Evolutionary conservation across 441 rosid genomes (phyloP).

Genomic region (Erodium texanum): DNA sequence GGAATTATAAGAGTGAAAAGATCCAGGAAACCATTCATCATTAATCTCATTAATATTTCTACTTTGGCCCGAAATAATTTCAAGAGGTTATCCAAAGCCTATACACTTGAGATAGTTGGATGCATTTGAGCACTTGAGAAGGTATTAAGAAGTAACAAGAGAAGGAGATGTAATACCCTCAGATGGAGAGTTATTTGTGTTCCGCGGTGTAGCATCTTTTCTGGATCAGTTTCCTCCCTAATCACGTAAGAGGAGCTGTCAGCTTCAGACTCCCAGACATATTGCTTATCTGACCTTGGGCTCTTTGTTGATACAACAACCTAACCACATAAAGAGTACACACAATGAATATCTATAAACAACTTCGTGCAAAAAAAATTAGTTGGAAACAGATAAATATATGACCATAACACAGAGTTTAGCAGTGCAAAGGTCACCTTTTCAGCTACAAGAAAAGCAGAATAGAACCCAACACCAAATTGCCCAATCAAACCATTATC

Average conservation of each 20-base stretch:
- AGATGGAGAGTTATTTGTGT: slow-evolving; percentile 79
- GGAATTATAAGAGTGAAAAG: background rate
- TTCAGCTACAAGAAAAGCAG: slow-evolving; percentile 91
- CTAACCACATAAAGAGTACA: slow-evolving; percentile 29
- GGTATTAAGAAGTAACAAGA: background rate
- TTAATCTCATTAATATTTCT: too few relatives aligned
- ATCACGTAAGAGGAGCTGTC: slow-evolving; percentile 78
- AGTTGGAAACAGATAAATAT: background rate
- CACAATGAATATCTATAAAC: background rate
- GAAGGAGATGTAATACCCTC: slow-evolving; percentile 37
- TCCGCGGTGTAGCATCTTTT: slow-evolving; percentile 65
- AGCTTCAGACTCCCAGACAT: slow-evolving; percentile 85
- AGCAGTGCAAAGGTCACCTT: slow-evolving; percentile 25
- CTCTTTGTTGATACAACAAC: slow-evolving; percentile 84
- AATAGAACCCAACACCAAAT: slow-evolving; percentile 97
- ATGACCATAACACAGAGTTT: slow-evolving; percentile 22
- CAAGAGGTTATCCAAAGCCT: too few relatives aligned
- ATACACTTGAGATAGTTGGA: too few relatives aligned
- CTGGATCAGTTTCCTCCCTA: slow-evolving; percentile 77
- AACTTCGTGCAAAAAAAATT: too few relatives aligned
- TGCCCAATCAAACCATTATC: slow-evolving; percentile 87
- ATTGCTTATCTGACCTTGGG: slow-evolving; percentile 85
- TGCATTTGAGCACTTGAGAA: background rate
- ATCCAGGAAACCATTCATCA: background rate
- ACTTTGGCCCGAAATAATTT: too few relatives aligned